Evolutionary conservation across 352 stramenopile species (phyloP).

Genomic region (Globisporangium canariense): DNA sequence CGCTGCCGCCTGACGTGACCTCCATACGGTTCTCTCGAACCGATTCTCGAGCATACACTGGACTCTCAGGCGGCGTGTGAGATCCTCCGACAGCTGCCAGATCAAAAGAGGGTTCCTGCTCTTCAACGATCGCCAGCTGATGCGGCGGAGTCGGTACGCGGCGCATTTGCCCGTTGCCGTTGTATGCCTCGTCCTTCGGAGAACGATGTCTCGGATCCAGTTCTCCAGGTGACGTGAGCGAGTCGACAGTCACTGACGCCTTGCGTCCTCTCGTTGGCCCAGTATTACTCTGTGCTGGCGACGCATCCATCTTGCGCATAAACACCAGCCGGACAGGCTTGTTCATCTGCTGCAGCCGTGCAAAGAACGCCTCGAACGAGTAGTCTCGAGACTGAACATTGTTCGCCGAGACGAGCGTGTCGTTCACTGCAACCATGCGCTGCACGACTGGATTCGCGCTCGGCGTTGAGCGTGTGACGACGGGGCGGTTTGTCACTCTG

Average conservation of each 20-base stretch:
- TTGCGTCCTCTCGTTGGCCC: slow-evolving; percentile 20
- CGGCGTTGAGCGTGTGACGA: slow-evolving; percentile 73
- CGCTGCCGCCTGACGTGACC: neutral
- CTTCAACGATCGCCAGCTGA: slow-evolving; percentile 9
- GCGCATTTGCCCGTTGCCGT: neutral
- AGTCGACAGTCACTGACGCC: slow-evolving; percentile 35
- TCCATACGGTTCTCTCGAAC: slow-evolving; percentile 8
- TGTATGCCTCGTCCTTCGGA: neutral
- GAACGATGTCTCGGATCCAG: slow-evolving; percentile 1
- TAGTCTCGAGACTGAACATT: slow-evolving; percentile 63
- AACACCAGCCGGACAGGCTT: slow-evolving; percentile 82
- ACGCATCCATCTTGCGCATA: slow-evolving; percentile 24
- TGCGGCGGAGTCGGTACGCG: slow-evolving; percentile 14
- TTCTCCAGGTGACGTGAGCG: slow-evolving; percentile 14
- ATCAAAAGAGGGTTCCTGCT: neutral
- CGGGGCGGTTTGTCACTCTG: slow-evolving; percentile 53
- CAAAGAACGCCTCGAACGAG: slow-evolving; percentile 82
- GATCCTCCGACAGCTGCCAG: neutral
- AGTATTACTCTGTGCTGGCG: neutral
- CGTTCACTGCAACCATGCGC: slow-evolving; percentile 65
- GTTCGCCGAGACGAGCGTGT: slow-evolving; percentile 80
- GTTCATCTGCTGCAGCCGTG: slow-evolving; percentile 76
- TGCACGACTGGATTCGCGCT: slow-evolving; percentile 69
- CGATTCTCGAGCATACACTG: slow-evolving; percentile 8
- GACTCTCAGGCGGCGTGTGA: slow-evolving; percentile 15